These are phyloP conservation scores for Solanum lycopersicoides DNA, from an alignment of 257 asterid genomes.

Conservation along the genomic window DNA sequence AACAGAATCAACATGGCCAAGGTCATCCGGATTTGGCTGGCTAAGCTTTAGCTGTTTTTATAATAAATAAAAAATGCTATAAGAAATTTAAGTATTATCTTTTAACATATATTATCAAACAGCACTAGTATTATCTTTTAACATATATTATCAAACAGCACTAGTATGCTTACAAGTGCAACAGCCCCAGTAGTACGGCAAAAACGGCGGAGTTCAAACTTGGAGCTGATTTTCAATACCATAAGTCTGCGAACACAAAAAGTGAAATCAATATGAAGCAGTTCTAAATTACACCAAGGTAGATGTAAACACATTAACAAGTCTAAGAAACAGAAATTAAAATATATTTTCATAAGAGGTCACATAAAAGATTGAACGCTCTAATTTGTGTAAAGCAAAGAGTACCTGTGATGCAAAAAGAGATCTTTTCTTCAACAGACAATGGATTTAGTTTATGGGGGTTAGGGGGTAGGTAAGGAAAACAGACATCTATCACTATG, in stretches of 20 bases:
- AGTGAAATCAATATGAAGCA: not conserved
- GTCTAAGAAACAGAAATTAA: not conserved
- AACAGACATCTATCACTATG: not conserved
- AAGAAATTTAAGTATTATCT: not conserved
- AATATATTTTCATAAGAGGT: not conserved
- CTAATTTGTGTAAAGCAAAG: not conserved
- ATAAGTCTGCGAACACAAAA: constrained; percentile 57
- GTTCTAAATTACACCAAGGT: not conserved
- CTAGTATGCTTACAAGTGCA: constrained; percentile 68
- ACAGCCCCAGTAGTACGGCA: constrained; percentile 94
- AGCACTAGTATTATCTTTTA: too few species aligned
- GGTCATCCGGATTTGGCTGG: constrained; percentile 84
- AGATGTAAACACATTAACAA: not conserved
- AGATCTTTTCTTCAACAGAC: not conserved
- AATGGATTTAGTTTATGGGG: not conserved
- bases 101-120: not conserved
- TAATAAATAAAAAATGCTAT: constrained; percentile 17
- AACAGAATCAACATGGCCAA: constrained; percentile 86
- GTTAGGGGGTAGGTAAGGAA: not conserved
- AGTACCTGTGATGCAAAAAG: not conserved
- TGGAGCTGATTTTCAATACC: constrained; percentile 90
- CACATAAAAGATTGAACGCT: not conserved
- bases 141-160: too few species aligned
- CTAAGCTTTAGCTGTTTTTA: constrained; percentile 74
- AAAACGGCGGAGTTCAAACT: constrained; percentile 88